Conservation (phyloP, 2,329 filamentous ascomycete genomes). For the Knufia petricola region DNA sequence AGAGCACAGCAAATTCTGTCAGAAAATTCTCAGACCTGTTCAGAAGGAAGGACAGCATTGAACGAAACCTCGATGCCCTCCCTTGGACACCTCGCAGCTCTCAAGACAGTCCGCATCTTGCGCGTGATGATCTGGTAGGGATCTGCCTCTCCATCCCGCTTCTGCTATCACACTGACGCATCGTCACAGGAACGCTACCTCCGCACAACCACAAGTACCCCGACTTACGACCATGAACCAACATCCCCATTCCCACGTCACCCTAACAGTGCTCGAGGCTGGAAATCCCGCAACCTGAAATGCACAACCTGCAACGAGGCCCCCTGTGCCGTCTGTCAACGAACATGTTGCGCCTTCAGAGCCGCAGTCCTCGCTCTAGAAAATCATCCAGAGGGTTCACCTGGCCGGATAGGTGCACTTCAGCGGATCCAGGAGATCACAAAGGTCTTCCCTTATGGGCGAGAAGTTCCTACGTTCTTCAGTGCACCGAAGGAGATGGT, state of each 20-base stretch:
- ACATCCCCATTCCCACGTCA: slow-evolving; percentile 19
- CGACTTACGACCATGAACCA: slow-evolving; percentile 17
- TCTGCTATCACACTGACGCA: neutral
- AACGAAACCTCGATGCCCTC: slow-evolving; percentile 11
- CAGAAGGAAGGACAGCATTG: slow-evolving; percentile 12
- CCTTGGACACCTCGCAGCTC: neutral
- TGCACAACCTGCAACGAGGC: slow-evolving; percentile 25
- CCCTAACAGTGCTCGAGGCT: slow-evolving; percentile 22
- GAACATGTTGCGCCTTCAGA: slow-evolving; percentile 28
- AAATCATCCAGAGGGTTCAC: slow-evolving; percentile 14
- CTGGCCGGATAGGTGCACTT: slow-evolving; percentile 13
- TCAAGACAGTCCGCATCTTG: slow-evolving; percentile 9
- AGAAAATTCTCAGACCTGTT: slow-evolving; percentile 20
- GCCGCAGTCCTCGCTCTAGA: slow-evolving; percentile 16
- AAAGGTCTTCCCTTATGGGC: slow-evolving; percentile 21
- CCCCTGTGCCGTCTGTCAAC: slow-evolving; percentile 25
- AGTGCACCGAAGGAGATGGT: slow-evolving; percentile 25
- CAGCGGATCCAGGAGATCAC: slow-evolving; percentile 23
- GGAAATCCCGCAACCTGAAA: slow-evolving; percentile 27
- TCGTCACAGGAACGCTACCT: slow-evolving; percentile 16
- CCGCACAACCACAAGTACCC: slow-evolving; percentile 14
- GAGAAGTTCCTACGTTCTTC: slow-evolving; percentile 27
- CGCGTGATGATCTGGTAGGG: slow-evolving; percentile 17
- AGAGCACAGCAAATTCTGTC: slow-evolving; percentile 5
- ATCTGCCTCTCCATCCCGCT: neutral